Evolutionary conservation across 192 early-diverging fungal species (phyloP).

Genomic region (Physocladia obscura): DNA sequence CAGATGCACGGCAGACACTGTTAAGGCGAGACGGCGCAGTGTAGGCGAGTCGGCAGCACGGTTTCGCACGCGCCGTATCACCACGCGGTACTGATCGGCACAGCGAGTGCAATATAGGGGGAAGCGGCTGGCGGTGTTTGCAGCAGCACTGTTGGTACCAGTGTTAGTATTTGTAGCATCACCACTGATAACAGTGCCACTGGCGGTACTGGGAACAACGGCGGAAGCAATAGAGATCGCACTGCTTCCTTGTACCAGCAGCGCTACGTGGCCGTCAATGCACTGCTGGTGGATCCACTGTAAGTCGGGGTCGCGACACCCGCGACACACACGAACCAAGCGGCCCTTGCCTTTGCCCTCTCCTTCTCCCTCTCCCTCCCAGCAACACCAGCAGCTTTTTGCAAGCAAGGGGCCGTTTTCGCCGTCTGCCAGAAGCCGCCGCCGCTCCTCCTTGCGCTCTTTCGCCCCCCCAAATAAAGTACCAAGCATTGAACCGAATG

Average conservation of each 20-base stretch:
- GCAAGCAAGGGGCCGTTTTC: too few species aligned
- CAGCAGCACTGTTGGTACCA: background rate
- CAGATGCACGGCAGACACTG: too few species aligned
- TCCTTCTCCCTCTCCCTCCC: conserved; percentile 6
- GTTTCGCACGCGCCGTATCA: too few species aligned
- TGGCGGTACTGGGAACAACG: background rate
- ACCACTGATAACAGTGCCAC: background rate
- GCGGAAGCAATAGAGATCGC: background rate
- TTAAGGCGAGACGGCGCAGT: too few species aligned
- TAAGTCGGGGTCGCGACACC: conserved; percentile 37
- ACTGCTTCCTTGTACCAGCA: conserved; percentile 3
- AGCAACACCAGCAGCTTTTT: conserved; percentile 39
- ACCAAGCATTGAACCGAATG: too few species aligned
- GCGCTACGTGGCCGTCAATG: conserved; percentile 30
- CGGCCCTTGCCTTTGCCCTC: background rate
- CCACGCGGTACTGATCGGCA: conserved; percentile 38
- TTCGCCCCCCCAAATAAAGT: too few species aligned
- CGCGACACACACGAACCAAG: conserved; percentile 29
- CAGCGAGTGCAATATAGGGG: conserved; percentile 42
- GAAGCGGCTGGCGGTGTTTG: background rate
- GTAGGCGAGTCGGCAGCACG: too few species aligned
- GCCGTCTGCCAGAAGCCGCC: too few species aligned
- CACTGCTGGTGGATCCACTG: conserved; percentile 38
- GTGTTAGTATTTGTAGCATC: background rate
- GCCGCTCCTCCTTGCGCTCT: too few species aligned